These are phyloP conservation scores for Cladophialophora chaetospira DNA, from an alignment of 2,329 filamentous ascomycete species.

Conservation along the genomic window DNA sequence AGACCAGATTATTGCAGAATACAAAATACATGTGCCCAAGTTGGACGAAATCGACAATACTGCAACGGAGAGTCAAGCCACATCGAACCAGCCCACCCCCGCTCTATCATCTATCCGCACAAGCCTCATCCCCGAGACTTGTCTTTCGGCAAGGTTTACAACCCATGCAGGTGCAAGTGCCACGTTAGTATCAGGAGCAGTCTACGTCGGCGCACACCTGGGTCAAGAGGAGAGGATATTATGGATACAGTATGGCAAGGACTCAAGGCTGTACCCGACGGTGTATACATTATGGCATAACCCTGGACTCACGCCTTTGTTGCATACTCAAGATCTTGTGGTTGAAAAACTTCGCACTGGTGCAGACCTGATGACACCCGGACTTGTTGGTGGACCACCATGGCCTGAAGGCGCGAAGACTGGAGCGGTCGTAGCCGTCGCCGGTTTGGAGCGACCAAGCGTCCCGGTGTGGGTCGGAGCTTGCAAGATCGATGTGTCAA, in stretches of 20 bases:
- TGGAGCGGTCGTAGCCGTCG: slow-evolving; percentile 64
- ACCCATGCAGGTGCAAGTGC: slow-evolving; percentile 65
- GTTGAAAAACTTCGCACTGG: slow-evolving; percentile 66
- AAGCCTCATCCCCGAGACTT: slow-evolving; percentile 64
- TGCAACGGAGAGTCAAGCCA: slow-evolving; percentile 43
- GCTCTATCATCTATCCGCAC: slow-evolving; percentile 57
- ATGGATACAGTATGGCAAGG: slow-evolving; percentile 65
- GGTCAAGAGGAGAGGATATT: slow-evolving; percentile 61
- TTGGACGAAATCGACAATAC: slow-evolving; percentile 37
- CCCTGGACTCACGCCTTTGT: slow-evolving; percentile 60
- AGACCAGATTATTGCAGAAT: slow-evolving; percentile 67
- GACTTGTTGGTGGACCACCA: slow-evolving; percentile 64
- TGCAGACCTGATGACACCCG: slow-evolving; percentile 70
- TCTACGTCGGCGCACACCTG: slow-evolving; percentile 64
- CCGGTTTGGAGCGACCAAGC: slow-evolving; percentile 59
- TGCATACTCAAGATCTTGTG: slow-evolving; percentile 62
- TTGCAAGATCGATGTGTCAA: slow-evolving; percentile 65
- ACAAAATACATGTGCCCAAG: slow-evolving; percentile 53
- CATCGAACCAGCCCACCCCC: slow-evolving; percentile 45
- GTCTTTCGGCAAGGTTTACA: slow-evolving; percentile 64
- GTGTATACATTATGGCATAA: slow-evolving; percentile 70
- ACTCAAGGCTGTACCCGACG: slow-evolving; percentile 47
- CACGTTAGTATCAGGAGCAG: slow-evolving; percentile 62
- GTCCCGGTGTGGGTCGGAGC: slow-evolving; percentile 66
- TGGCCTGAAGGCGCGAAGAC: slow-evolving; percentile 62